These are phyloP conservation scores for Metarhizium humberi DNA, from an alignment of 2,329 filamentous ascomycete genomes.

Conservation along the genomic window DNA sequence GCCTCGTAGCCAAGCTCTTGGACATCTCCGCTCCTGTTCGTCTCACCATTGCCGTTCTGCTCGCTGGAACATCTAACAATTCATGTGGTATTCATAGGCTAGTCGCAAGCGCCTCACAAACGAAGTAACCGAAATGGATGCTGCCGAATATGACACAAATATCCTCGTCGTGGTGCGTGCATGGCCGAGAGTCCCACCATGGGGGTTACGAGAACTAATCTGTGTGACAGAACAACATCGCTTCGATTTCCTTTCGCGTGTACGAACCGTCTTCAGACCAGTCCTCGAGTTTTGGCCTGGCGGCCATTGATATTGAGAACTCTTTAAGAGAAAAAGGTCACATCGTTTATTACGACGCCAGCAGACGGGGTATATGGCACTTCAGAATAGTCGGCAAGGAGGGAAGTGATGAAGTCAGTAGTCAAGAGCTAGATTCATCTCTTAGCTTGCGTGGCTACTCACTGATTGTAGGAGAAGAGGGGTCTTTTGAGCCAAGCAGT, in stretches of 20 bases:
- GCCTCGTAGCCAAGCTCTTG: slow-evolving; percentile 10
- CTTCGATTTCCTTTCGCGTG: slow-evolving; percentile 43
- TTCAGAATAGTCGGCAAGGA: slow-evolving; percentile 40
- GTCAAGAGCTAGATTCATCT: slow-evolving; percentile 23
- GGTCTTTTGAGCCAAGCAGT: slow-evolving; percentile 38
- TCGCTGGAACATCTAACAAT: not conserved
- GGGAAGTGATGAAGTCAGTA: slow-evolving; percentile 16
- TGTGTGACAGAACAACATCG: slow-evolving; percentile 42
- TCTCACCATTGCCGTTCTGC: slow-evolving; percentile 13
- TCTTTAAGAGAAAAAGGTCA: slow-evolving; percentile 41
- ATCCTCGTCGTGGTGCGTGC: slow-evolving; percentile 45
- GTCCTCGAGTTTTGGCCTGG: slow-evolving; percentile 33
- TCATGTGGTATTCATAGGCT: slow-evolving; percentile 1
- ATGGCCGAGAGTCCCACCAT: not conserved
- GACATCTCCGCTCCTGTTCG: not conserved
- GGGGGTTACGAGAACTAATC: slow-evolving; percentile 7
- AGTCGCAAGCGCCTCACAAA: not conserved
- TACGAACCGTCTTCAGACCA: slow-evolving; percentile 40
- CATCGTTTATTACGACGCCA: slow-evolving; percentile 42
- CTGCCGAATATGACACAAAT: slow-evolving; percentile 55
- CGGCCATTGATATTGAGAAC: slow-evolving; percentile 42
- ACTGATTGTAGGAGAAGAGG: slow-evolving; percentile 38
- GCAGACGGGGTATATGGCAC: slow-evolving; percentile 42
- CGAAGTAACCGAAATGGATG: slow-evolving; percentile 46
- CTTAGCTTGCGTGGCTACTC: slow-evolving; percentile 35